A percentile compares a stretch with the other conserved stretches of the same genome.
Conservation (phyloP, 1,284 basidiomycete species). For the Vanrija humicola region DNA sequence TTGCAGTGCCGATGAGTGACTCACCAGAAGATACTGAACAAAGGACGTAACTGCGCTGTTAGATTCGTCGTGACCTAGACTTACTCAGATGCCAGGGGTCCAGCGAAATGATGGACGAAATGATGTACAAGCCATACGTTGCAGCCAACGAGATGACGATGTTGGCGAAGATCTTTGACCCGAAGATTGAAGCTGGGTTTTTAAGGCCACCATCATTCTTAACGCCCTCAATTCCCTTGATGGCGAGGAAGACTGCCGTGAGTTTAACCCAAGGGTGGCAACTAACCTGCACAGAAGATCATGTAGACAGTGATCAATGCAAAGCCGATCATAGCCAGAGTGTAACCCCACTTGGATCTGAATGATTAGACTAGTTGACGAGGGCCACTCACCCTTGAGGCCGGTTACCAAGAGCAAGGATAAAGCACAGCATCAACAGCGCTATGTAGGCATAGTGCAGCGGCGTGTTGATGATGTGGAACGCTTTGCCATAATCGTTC, state of each 20-base stretch:
- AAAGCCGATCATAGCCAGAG: constrained; percentile 74
- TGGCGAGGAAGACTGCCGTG: constrained; percentile 65
- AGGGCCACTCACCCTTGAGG: constrained; percentile 66
- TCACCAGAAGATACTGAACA: constrained; percentile 79
- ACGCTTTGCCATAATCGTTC: constrained; percentile 25
- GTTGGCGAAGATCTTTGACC: constrained; percentile 74
- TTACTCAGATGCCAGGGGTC: constrained; percentile 38
- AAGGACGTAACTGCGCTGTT: constrained; percentile 69
- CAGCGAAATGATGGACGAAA: constrained; percentile 77
- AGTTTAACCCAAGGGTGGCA: background rate
- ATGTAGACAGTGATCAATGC: constrained; percentile 87
- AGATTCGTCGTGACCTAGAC: background rate
- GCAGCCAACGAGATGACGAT: constrained; percentile 75
- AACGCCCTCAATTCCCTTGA: constrained; percentile 68
- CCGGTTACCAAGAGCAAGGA: constrained; percentile 84
- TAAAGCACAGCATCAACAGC: constrained; percentile 81
- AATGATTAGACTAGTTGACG: background rate
- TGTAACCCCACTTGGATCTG: constrained; percentile 70
- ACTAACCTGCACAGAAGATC: constrained; percentile 61
- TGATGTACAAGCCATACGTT: constrained; percentile 77
- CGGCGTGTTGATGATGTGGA: constrained; percentile 66
- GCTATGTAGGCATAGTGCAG: constrained; percentile 85
- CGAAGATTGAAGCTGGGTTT: constrained; percentile 58
- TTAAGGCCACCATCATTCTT: constrained; percentile 52
- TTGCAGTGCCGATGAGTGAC: too few species aligned